Percentiles rank a stretch among this genome's conserved stretches.
These are phyloP conservation scores for Rhizophora mangle DNA, from an alignment of 345 rosid genomes.

Conservation along the genomic window DNA sequence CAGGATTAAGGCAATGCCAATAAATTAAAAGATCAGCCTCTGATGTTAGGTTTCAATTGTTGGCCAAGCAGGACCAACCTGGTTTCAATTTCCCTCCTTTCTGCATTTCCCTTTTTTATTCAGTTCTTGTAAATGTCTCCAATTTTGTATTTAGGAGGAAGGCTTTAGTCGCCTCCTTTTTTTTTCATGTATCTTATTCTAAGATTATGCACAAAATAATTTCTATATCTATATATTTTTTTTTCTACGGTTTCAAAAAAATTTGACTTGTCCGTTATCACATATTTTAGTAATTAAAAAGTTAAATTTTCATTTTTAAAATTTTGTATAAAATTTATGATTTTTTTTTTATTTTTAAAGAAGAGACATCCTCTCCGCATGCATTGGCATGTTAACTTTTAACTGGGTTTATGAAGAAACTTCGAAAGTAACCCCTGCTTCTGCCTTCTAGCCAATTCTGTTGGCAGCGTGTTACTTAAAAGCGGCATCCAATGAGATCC, in stretches of 20 bases:
- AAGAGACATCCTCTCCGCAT: no score
- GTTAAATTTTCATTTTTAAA: no score
- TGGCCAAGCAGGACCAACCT: background rate
- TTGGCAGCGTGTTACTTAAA: slow-evolving; percentile 4
- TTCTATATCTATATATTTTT: background rate
- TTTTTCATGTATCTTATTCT: slow-evolving; percentile 16
- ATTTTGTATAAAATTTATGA: no score
- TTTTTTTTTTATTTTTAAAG: no score
- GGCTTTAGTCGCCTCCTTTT: slow-evolving; percentile 3
- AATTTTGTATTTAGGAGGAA: slow-evolving; percentile 36
- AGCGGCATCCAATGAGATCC: background rate
- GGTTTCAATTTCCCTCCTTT: background rate
- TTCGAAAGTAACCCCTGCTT: background rate
- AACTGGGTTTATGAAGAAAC: background rate
- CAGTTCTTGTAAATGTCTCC: slow-evolving; percentile 38
- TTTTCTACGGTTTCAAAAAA: no score
- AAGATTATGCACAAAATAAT: slow-evolving; percentile 24
- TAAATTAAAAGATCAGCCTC: no score
- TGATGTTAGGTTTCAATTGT: slow-evolving; percentile 10
- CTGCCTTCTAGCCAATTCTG: background rate
- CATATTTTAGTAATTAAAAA: no score
- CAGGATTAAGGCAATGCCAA: no score
- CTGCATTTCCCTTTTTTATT: no score
- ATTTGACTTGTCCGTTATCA: no score
- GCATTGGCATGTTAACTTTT: no score